Evolutionary conservation across 805 yeast genomes (phyloP), one percentile per base, ranked within the genome.

Genomic region (Debaryomyces castellii): DNA sequence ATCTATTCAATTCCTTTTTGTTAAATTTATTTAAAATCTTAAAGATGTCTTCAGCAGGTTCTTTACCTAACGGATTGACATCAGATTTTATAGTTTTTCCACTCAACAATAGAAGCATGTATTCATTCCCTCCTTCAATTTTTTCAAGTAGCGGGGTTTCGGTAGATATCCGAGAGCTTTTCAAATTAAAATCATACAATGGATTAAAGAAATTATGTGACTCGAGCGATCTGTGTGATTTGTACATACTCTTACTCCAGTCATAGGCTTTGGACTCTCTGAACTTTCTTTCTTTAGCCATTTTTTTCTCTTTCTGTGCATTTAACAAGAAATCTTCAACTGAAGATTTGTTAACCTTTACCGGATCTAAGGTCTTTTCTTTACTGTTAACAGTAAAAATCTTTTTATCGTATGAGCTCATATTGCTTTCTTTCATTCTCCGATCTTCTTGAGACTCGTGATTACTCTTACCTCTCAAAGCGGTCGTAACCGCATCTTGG

Each of bases 221-320:
- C 40, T 68, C 76, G 11, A 80, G 51, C 0, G 79, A 61, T 37
- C 75, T 58, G 5, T 74, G 66, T n/a, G 65, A 53, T 14, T 62
- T 55, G 33, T 55, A 51, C 51, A 66, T 62, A 35, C 68, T 62
- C 30, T 54, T 66, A 34, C 78, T 70, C 78, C 81, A 78, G 43
- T 80, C 84, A 48, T 66, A 80, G 0, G 85, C 82, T 34, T 71
- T 69, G 32, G 66, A 56, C 39, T 75, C 76, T 30, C 81, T 71
- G 53, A 78, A 79, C 34, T 66, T 55, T 32, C 66, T 66, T 46
- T 78, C 78, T 30, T 73, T 74, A 25, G 66, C 67, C 16, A 51
- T 40, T 18, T 72, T 73, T 44, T 66, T 67, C 16, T 64, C 62
- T 14, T 58, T 57, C 47, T 77, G 77, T 3, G 82, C 76, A 5